A percentile compares a stretch with the other conserved stretches of the same genome.
phyloP scores from a whole-genome alignment of 192 early-diverging fungal species.

The Mortierella hygrophila region DNA sequence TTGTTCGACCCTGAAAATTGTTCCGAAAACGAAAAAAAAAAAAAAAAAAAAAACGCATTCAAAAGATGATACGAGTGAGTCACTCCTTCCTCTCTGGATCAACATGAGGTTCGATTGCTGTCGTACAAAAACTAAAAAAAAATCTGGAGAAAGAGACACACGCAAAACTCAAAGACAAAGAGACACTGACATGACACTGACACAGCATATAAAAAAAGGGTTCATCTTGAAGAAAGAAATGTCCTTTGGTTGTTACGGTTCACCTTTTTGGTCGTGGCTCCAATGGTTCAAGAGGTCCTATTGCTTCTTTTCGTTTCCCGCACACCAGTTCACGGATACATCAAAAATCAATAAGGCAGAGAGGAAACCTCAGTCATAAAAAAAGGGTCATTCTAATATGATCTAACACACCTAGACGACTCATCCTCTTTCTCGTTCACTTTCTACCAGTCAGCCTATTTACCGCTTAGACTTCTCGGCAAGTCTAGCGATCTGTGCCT shows the following conservation, averaged over 20 bases:
- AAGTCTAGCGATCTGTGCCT: conserved; percentile 33
- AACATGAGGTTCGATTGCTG: not conserved
- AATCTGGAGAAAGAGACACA: not conserved
- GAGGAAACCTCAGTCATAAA: not conserved
- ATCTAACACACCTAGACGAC: conserved; percentile 5
- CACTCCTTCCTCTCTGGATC: not conserved
- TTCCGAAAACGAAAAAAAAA: not conserved
- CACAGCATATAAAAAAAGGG: not conserved
- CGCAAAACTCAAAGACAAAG: too few species aligned
- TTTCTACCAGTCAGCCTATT: not conserved
- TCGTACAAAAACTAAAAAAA: not conserved
- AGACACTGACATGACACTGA: not conserved
- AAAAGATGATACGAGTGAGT: not conserved
- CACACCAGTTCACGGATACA: not conserved
- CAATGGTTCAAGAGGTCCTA: not conserved
- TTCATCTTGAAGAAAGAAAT: not conserved
- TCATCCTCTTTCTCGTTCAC: not conserved
- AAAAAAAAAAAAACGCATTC: not conserved
- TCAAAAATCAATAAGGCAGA: not conserved
- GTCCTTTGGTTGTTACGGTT: not conserved
- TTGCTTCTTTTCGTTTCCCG: not conserved
- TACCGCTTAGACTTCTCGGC: conserved; percentile 38
- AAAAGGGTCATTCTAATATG: not conserved
- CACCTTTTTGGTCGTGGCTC: not conserved
- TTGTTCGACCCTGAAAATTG: conserved; percentile 1